Percentiles rank a stretch among this genome's conserved stretches.
Evolutionary conservation across 2,329 filamentous ascomycete species (phyloP).

Genomic region (Pezicula rhizophila): DNA sequence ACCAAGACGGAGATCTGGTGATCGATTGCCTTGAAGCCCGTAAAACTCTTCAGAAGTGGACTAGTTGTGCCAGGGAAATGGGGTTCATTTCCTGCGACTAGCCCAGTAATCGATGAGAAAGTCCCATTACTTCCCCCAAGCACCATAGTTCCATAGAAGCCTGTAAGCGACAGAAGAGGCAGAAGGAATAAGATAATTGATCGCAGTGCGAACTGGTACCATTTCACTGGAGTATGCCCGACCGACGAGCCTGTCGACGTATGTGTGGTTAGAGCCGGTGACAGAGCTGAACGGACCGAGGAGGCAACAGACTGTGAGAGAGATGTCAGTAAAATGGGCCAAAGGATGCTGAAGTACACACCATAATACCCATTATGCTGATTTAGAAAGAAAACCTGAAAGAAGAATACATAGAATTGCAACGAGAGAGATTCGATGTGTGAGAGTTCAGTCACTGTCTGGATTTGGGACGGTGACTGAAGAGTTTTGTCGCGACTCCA

Average conservation of each 20-base stretch:
- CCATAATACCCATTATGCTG: background rate
- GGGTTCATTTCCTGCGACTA: constrained; percentile 7
- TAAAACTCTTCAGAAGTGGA: constrained; percentile 15
- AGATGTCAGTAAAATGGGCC: background rate
- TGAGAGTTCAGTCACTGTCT: no score
- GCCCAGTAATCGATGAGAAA: constrained; percentile 8
- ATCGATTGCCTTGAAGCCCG: constrained; percentile 17
- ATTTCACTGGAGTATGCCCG: background rate
- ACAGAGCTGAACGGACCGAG: background rate
- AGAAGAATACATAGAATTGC: no score
- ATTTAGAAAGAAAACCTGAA: no score
- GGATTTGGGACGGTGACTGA: no score
- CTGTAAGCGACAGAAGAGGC: constrained; percentile 15
- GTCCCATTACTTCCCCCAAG: constrained; percentile 16
- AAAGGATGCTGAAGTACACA: background rate
- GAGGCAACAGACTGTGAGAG: background rate
- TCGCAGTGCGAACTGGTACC: constrained; percentile 4
- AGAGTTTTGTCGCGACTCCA: no score
- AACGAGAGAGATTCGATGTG: no score
- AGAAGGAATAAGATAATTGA: constrained; percentile 12
- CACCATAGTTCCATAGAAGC: constrained; percentile 9
- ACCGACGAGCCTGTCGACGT: background rate
- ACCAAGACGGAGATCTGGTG: constrained; percentile 15
- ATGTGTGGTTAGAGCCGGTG: background rate
- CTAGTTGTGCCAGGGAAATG: constrained; percentile 13